phyloP scores from a whole-genome alignment of 1,284 basidiomycete species.

The Moniliella sp. region DNA sequence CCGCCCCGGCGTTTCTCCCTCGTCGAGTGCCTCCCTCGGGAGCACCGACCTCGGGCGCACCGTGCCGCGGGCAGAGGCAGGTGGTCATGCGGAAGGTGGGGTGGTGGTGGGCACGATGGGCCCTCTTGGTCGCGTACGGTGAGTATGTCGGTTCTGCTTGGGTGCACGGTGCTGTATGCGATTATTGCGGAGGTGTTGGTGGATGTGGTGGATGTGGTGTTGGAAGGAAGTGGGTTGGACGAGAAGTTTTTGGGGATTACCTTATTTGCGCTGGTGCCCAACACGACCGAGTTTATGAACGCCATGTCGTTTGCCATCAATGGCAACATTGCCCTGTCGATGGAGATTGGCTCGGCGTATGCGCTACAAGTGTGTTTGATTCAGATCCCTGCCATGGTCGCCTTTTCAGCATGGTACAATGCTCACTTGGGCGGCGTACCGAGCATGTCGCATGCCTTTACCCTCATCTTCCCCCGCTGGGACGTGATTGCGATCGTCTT shows the following conservation, averaged over 20 bases:
- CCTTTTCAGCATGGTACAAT: constrained; percentile 80
- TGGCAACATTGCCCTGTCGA: constrained; percentile 75
- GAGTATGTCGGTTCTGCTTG: constrained; percentile 21
- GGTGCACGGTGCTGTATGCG: constrained; percentile 78
- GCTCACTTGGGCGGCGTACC: constrained; percentile 36
- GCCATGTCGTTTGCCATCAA: constrained; percentile 96
- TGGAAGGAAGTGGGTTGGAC: constrained; percentile 76
- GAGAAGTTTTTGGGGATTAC: constrained; percentile 95
- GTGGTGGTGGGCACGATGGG: constrained; percentile 69
- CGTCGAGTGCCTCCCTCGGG: constrained; percentile 1
- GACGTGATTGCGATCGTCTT: constrained; percentile 79
- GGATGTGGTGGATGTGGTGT: constrained; percentile 80
- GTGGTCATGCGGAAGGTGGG: too few relatives aligned
- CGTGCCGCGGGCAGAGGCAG: too few relatives aligned
- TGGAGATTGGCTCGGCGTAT: constrained; percentile 98
- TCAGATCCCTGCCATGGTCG: constrained; percentile 96
- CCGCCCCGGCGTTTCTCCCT: too few relatives aligned
- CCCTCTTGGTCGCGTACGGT: constrained; percentile 43
- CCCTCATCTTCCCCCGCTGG: constrained; percentile 87
- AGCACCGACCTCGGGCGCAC: too few relatives aligned
- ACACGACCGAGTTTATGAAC: constrained; percentile 99
- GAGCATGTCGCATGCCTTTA: constrained; percentile 12
- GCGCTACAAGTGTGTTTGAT: constrained; percentile 90
- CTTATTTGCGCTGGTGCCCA: constrained; percentile 86
- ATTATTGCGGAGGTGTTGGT: constrained; percentile 85